Base-by-base conservation (phyloP, 805 yeast genomes). In the Limtongia smithiae region DNA sequence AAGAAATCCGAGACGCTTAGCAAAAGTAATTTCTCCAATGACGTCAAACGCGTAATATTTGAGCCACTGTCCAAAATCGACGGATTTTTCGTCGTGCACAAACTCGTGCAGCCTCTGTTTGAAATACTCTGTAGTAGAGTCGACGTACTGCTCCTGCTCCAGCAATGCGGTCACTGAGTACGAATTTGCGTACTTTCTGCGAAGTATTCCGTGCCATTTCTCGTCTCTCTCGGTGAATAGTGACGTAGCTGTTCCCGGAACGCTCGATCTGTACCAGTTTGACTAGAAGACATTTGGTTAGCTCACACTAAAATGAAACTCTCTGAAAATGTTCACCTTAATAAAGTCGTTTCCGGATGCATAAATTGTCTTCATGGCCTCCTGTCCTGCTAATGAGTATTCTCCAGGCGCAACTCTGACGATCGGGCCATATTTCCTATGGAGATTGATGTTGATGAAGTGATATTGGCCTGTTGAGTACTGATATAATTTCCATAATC, bases 21-120 rank as follows among this genome's bases (percentile, higher is more conserved):
- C 41, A 38, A 38, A 38, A 8, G 40, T 37, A 20, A 37, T 37
- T 24, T 38, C 41, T 24, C 41, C 41, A 27, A 38, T 27, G 28
- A 38, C 41, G 14, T 38, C 41, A 27, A 38, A 38, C n/a, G 41
- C 41, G 28, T 38, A 38, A 27, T 14, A 38, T n/a, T 21, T 24
- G 34, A 38, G 7, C 41, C 41, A 38, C 18, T 24, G 7, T 21
- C 20, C 41, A 3, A 38, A 6, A 25, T 38, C 41, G 28, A 38
- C 14, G n/a, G 4, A 4, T 9, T 11, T 14, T 11, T 34, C 41
- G 3, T 21, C 14, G 5, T 20, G 14, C 20, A 34, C 32, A 24
- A 38, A 25, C 21, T 38, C 33, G 12, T 27, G 8, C 4, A 38
- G 21, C 28, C 21, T 7, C 3, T 7, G 8, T 4, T n/a, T 21